Evolutionary conservation across 805 yeast species (phyloP).

Genomic region (Lipomyces spencermartinsiae): DNA sequence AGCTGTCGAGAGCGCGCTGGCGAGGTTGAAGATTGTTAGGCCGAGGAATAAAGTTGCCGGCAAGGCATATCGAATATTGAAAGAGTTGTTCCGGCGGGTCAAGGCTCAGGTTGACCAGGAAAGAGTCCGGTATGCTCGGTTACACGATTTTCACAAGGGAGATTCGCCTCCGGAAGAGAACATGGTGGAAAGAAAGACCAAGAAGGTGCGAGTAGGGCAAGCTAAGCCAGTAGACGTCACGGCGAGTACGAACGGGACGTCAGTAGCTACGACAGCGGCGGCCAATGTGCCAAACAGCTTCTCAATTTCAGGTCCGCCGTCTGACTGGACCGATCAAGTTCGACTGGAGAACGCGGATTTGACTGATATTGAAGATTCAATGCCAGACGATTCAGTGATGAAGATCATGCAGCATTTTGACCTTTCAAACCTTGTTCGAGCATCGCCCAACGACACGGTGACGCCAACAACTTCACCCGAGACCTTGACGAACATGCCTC

Average conservation of each 20-base stretch:
- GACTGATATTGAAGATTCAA: background rate
- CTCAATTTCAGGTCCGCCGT: background rate
- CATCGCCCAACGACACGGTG: background rate
- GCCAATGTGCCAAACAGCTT: background rate
- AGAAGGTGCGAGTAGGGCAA: constrained; percentile 5
- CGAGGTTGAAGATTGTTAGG: constrained; percentile 23
- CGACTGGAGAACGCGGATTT: background rate
- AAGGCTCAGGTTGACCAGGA: constrained; percentile 35
- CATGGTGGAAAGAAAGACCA: constrained; percentile 7
- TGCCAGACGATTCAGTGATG: constrained; percentile 13
- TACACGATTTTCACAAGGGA: background rate
- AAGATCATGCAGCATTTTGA: constrained; percentile 18
- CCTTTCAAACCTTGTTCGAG: background rate
- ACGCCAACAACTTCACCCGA: constrained; percentile 10
- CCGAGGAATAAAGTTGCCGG: constrained; percentile 29
- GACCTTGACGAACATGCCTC: constrained; percentile 15
- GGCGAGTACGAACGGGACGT: background rate
- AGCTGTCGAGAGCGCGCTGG: constrained; percentile 32
- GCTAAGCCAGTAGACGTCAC: background rate
- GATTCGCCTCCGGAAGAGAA: background rate
- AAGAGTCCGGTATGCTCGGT: constrained; percentile 19
- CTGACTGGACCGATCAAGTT: constrained; percentile 6
- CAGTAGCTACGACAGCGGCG: background rate
- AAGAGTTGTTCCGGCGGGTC: constrained; percentile 33
- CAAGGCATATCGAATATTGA: constrained; percentile 32